Conservation (phyloP, 345 rosid genomes). For the Hevea brasiliensis region DNA sequence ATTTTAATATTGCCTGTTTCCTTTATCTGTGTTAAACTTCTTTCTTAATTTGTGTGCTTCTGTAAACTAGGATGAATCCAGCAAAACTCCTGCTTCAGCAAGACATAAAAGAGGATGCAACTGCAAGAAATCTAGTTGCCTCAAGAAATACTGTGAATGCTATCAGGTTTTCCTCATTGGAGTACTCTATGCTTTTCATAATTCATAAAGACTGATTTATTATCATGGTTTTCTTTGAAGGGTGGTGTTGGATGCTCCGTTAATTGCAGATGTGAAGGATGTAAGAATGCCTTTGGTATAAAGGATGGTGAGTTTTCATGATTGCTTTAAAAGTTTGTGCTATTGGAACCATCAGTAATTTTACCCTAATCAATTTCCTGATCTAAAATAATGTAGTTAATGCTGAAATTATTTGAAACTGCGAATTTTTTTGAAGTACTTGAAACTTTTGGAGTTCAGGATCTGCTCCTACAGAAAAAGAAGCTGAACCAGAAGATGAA, state of each 20-base stretch:
- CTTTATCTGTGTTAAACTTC: slow-evolving; percentile 12
- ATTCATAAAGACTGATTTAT: slow-evolving; percentile 24
- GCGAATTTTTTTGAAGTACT: not conserved
- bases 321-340: not conserved
- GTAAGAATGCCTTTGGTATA: slow-evolving; percentile 89
- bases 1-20: not conserved
- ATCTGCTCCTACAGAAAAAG: slow-evolving; percentile 50
- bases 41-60: slow-evolving; percentile 7
- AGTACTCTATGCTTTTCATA: slow-evolving; percentile 14
- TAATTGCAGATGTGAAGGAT: slow-evolving; percentile 96
- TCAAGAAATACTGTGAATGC: slow-evolving; percentile 98
- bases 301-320: slow-evolving; percentile 69
- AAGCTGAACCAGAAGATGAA: slow-evolving; percentile 55
- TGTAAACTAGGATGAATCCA: slow-evolving; percentile 63
- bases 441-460: slow-evolving; percentile 41
- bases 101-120: slow-evolving; percentile 97
- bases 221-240: slow-evolving; percentile 35
- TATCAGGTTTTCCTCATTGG: slow-evolving; percentile 65
- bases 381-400: not conserved
- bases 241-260: slow-evolving; percentile 98
- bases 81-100: slow-evolving; percentile 90
- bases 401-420: not conserved
- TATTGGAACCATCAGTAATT: not conserved
- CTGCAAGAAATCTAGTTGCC: slow-evolving; percentile 94
- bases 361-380: not conserved